phyloP scores from a whole-genome alignment of 2,329 filamentous ascomycete species.

The Apiospora phragmitis region DNA sequence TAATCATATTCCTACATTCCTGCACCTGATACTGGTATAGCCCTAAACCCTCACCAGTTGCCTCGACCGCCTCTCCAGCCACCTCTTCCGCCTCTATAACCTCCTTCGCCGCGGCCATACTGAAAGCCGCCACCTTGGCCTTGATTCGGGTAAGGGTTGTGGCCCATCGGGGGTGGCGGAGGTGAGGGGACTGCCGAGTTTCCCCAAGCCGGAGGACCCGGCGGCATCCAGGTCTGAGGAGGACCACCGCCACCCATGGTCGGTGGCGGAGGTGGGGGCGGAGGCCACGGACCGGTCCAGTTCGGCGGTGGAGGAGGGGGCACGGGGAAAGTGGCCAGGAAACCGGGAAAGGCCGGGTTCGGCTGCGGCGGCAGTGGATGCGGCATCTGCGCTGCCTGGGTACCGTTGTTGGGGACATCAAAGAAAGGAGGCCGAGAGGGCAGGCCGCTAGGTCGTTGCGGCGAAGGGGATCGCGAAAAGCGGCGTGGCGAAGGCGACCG shows the following conservation, averaged over 20 bases:
- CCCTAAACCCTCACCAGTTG: neutral
- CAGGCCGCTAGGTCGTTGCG: conserved; percentile 15
- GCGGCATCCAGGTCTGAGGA: conserved; percentile 13
- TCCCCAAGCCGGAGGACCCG: conserved; percentile 5
- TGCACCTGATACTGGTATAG: neutral
- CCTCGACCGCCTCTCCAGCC: conserved; percentile 15
- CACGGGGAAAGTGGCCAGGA: conserved; percentile 7
- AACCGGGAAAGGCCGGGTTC: conserved; percentile 2
- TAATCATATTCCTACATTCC: neutral
- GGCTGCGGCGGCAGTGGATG: neutral
- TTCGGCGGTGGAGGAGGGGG: conserved; percentile 15
- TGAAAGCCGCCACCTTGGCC: neutral
- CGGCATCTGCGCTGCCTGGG: neutral
- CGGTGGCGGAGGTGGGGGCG: conserved; percentile 11
- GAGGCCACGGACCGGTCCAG: conserved; percentile 17
- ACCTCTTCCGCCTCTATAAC: conserved; percentile 10
- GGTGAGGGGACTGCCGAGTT: conserved; percentile 3
- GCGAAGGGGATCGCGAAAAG: conserved; percentile 20
- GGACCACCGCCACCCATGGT: neutral
- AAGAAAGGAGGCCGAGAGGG: neutral
- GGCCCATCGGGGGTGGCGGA: conserved; percentile 12
- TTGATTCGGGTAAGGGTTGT: conserved; percentile 11
- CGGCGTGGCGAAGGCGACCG: conserved; percentile 29
- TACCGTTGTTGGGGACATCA: neutral
- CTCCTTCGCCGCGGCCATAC: conserved; percentile 4